Conservation (phyloP, 2,329 filamentous ascomycete species). For the Monosporascus sp. region DNA sequence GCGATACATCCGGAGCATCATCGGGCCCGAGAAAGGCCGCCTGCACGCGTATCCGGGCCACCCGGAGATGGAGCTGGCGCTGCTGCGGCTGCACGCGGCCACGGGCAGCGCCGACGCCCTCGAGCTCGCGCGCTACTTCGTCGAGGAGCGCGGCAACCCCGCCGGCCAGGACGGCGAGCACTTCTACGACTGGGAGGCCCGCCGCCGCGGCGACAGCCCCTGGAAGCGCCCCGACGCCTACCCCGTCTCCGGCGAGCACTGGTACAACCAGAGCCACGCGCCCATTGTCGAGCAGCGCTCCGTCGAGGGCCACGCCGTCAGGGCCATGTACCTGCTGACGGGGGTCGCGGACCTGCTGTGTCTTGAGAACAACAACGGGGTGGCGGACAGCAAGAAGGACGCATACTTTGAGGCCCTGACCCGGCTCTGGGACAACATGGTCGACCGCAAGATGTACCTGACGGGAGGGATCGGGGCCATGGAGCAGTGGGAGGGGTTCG, state of each 20-base stretch:
- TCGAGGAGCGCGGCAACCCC: slow-evolving; percentile 53
- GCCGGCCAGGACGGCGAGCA: slow-evolving; percentile 42
- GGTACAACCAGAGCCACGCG: slow-evolving; percentile 54
- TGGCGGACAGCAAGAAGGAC: slow-evolving; percentile 4
- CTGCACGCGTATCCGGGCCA: slow-evolving; percentile 58
- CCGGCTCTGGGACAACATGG: slow-evolving; percentile 56
- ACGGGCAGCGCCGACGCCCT: slow-evolving; percentile 33
- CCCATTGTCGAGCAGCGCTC: slow-evolving; percentile 49
- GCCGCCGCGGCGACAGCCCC: slow-evolving; percentile 43
- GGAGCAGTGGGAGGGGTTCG: slow-evolving; percentile 57
- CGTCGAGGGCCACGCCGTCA: slow-evolving; percentile 55
- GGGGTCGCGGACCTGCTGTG: slow-evolving; percentile 51
- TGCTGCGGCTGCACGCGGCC: slow-evolving; percentile 32
- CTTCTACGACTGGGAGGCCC: slow-evolving; percentile 52
- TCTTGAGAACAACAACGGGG: slow-evolving; percentile 20
- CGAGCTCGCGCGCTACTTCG: slow-evolving; percentile 50
- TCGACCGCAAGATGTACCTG: slow-evolving; percentile 56
- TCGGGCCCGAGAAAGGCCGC: slow-evolving; percentile 46
- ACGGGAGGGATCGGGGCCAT: slow-evolving; percentile 57
- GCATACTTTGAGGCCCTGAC: slow-evolving; percentile 36
- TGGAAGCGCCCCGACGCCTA: slow-evolving; percentile 44
- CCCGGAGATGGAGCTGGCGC: slow-evolving; percentile 46
- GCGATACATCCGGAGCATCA: slow-evolving; percentile 42
- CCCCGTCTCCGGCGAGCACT: slow-evolving; percentile 33
- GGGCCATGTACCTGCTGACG: slow-evolving; percentile 57